Conservation (phyloP, 345 rosid genomes). For the Acer yangbiense region DNA sequence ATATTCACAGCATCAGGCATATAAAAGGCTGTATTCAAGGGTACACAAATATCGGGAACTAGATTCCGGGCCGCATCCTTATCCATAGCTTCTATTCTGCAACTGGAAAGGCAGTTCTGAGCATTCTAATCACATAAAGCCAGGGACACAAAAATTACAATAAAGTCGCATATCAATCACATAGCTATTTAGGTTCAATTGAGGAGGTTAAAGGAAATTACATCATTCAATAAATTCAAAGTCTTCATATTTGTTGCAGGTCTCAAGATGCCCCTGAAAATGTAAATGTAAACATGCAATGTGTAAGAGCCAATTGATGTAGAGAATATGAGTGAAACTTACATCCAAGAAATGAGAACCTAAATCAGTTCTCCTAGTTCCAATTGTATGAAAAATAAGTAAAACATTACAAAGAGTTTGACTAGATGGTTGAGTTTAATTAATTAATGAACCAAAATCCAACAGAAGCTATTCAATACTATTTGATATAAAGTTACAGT, state of each 20-base stretch:
- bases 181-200: slow-evolving; percentile 12
- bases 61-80: slow-evolving; percentile 55
- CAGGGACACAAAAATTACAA: slow-evolving; percentile 12
- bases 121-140: slow-evolving; percentile 71
- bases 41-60: slow-evolving; percentile 59
- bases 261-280: slow-evolving; percentile 81
- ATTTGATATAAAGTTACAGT: not conserved
- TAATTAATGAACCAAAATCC: not conserved
- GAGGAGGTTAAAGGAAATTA: slow-evolving; percentile 38
- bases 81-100: slow-evolving; percentile 69
- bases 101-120: slow-evolving; percentile 64
- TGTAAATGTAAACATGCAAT: not conserved
- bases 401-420: not conserved
- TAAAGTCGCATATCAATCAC: slow-evolving; percentile 3
- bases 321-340: not conserved
- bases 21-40: slow-evolving; percentile 71
- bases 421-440: not conserved
- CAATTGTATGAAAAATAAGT: not conserved
- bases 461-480: not conserved
- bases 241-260: slow-evolving; percentile 78
- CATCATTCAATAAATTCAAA: slow-evolving; percentile 55
- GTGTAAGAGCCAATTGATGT: slow-evolving; percentile 1
- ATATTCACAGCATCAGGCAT: slow-evolving; percentile 86
- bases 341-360: not conserved
- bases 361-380: not conserved